Base-by-base conservation (phyloP, 371 early-diverging fungal genomes). In the Dinochytrium kinnereticum region DNA sequence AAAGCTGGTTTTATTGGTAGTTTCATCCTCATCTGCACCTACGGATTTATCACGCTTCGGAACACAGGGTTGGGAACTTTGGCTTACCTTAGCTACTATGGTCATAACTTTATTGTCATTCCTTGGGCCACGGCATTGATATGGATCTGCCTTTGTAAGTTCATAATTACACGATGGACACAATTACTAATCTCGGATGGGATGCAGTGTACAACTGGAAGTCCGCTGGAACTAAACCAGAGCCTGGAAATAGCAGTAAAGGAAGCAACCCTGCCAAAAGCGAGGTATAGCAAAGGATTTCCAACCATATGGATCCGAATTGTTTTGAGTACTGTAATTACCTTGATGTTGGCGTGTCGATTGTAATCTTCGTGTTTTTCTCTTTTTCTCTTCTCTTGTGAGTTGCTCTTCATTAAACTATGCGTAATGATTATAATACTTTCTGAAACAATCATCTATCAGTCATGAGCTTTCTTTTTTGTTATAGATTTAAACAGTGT, bases 101-200 rank as follows among this genome's bases (percentile, higher is more conserved):
- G 15, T 5, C 24, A 55, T 26, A 55, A 55, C 57, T 30, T 55
- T 19, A 24, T 55, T 26, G 57, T 55, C 26, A 19, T 55, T 55
- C 57, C 57, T 55, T 55, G 57, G 57, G 57, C 57, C 10, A 55
- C 26, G 17, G 57, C 57, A 10, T 55, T 55, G 57, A 55, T 55
- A 10, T 55, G 57, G 57, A 55, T 55, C 24, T 55, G 57, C 57
- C 10, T 55, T 10, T 24, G 57, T 55, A 55, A 55, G 57, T 55
- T 44, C 19, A 44, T 19, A 19, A 44, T 44, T 55, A 55, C 57
- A 10, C 26, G 10, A 10, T 7, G 24, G 57, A 55, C 24, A 15
- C 57, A 7, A 19, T 55, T 55, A 26, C 30, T 55, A 24, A 17
- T 55, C 15, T 55, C 26, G 10, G 7, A 15, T 5, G 21, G 30